Percentiles rank a stretch among this genome's conserved stretches.
These are phyloP conservation scores for Stachybotrys chartarum DNA, from an alignment of 2,329 filamentous ascomycete genomes.

Conservation along the genomic window DNA sequence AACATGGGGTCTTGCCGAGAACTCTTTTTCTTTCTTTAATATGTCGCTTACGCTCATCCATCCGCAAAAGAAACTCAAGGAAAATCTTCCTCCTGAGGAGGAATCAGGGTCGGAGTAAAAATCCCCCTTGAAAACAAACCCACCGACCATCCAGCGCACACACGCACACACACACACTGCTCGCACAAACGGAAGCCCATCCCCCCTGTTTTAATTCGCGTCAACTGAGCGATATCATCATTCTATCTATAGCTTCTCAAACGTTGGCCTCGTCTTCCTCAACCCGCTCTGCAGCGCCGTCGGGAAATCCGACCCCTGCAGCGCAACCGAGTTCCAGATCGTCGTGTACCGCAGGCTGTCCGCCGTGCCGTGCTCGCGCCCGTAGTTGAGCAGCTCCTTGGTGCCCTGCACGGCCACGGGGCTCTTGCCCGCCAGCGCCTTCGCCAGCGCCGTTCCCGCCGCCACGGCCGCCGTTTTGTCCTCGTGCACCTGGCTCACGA, in stretches of 20 bases:
- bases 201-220: no score
- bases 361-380: constrained; percentile 66
- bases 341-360: constrained; percentile 79
- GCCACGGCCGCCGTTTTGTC: constrained; percentile 56
- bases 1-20: neutral
- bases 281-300: constrained; percentile 69
- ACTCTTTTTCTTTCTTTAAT: neutral
- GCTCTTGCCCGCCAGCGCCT: constrained; percentile 68
- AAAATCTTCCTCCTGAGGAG: constrained; percentile 43
- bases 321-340: constrained; percentile 77
- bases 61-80: constrained; percentile 36
- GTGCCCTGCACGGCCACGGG: constrained; percentile 83
- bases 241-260: constrained; percentile 65
- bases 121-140: neutral
- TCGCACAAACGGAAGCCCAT: no score
- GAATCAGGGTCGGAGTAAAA: constrained; percentile 44
- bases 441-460: constrained; percentile 56
- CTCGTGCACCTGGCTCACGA: constrained; percentile 59
- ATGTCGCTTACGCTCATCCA: neutral
- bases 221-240: no score
- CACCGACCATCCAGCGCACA: neutral
- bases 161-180: no score
- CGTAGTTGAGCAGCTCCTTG: constrained; percentile 79
- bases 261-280: constrained; percentile 71
- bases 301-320: constrained; percentile 75